These are phyloP conservation scores for Fusarium sp. DNA, from an alignment of 2,329 filamentous ascomycete species.

Conservation along the genomic window DNA sequence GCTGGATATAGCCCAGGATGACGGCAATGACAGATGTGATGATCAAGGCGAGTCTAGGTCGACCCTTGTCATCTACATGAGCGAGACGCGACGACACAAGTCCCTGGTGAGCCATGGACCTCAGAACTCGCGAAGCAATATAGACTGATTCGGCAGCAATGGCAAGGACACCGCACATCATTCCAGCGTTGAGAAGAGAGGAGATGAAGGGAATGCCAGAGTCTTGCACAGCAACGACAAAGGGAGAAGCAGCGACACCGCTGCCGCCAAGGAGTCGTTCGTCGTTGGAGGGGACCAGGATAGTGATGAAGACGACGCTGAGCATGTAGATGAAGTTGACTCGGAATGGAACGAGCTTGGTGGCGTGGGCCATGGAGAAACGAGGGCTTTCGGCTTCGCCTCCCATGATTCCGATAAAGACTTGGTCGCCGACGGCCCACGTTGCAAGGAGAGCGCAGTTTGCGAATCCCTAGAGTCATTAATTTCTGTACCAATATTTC, in stretches of 20 bases:
- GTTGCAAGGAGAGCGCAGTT: constrained; percentile 31
- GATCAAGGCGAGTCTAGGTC: constrained; percentile 18
- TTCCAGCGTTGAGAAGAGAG: constrained; percentile 35
- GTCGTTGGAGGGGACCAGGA: constrained; percentile 31
- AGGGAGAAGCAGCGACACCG: constrained; percentile 31
- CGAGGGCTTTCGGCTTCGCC: constrained; percentile 34
- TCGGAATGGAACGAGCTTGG: constrained; percentile 34
- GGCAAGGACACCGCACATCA: constrained; percentile 33
- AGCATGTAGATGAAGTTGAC: constrained; percentile 36
- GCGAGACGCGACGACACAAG: constrained; percentile 13
- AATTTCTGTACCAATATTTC: rapidly evolving
- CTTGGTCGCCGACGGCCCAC: constrained; percentile 38
- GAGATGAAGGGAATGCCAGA: constrained; percentile 27
- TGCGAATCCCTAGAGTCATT: constrained; percentile 23
- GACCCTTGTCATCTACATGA: constrained; percentile 16
- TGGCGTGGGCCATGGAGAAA: constrained; percentile 31
- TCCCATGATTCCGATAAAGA: constrained; percentile 40
- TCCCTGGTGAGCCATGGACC: constrained; percentile 29
- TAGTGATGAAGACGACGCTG: constrained; percentile 30
- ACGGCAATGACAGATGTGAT: constrained; percentile 8
- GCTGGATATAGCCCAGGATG: constrained; percentile 24
- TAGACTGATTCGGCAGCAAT: constrained; percentile 28
- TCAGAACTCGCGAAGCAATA: constrained; percentile 26
- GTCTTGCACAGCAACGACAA: constrained; percentile 27
- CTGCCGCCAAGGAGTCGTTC: constrained; percentile 23